phyloP scores from a whole-genome alignment of 495 filamentous ascomycete species.

The Talaromyces proteolyticus region DNA sequence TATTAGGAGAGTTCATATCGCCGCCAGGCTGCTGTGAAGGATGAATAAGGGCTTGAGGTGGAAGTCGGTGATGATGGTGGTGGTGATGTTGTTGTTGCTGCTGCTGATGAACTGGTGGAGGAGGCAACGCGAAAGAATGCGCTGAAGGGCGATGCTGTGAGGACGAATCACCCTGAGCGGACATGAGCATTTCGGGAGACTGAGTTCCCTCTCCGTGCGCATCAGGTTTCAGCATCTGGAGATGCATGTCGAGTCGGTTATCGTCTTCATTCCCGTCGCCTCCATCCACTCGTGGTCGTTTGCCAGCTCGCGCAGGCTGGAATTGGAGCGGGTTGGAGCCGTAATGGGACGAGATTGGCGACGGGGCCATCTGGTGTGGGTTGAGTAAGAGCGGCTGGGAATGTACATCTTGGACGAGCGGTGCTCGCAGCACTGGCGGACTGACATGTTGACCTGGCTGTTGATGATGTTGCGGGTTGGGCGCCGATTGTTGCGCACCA shows the following conservation, averaged over 20 bases:
- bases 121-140: conserved; percentile 24
- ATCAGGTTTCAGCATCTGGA: conserved; percentile 26
- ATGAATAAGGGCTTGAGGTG: conserved; percentile 50
- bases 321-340: conserved; percentile 21
- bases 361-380: conserved; percentile 27
- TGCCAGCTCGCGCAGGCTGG: conserved; percentile 23
- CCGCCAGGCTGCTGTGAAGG: conserved; percentile 17
- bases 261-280: conserved; percentile 18
- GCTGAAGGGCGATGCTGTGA: conserved; percentile 18
- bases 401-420: conserved; percentile 21
- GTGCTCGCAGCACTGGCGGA: conserved; percentile 21
- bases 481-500: conserved; percentile 22
- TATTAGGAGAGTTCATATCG: conserved; percentile 18
- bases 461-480: conserved; percentile 19
- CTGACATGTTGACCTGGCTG: conserved; percentile 16
- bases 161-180: conserved; percentile 21
- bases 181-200: conserved; percentile 26
- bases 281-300: conserved; percentile 23
- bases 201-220: conserved; percentile 16
- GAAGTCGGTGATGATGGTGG: conserved; percentile 71
- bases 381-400: conserved; percentile 18
- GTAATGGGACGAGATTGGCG: conserved; percentile 26
- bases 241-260: conserved; percentile 11
- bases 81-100: conserved; percentile 22
- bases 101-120: conserved; percentile 20